Evolutionary conservation across 2,329 filamentous ascomycete genomes (phyloP).

Genomic region (Diaporthe sp.): DNA sequence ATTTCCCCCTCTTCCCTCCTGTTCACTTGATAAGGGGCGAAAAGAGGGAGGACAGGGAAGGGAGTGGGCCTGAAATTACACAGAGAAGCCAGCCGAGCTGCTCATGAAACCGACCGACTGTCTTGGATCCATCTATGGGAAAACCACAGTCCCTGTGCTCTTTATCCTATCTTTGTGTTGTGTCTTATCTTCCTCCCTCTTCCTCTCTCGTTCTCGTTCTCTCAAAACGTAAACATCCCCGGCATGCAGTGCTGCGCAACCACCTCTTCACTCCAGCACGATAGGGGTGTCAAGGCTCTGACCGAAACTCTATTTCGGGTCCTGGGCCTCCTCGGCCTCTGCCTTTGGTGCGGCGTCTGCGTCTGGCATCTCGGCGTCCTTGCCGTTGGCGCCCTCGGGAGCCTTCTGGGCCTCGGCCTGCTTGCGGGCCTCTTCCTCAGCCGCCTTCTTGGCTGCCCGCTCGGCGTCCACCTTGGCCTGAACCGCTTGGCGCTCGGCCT

Average conservation of each 20-base stretch:
- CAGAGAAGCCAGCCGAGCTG: neutral
- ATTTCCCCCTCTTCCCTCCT: neutral
- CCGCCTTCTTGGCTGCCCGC: slow-evolving; percentile 80
- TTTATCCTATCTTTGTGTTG: slow-evolving; percentile 16
- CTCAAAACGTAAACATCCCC: neutral
- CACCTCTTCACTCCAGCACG: neutral
- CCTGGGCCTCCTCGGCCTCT: slow-evolving; percentile 63
- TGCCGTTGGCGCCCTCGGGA: slow-evolving; percentile 50
- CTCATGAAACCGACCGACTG: neutral
- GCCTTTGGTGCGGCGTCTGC: slow-evolving; percentile 65
- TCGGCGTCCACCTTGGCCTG: slow-evolving; percentile 85
- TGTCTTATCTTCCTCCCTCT: neutral
- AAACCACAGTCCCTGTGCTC: slow-evolving; percentile 15
- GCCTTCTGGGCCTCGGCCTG: slow-evolving; percentile 66
- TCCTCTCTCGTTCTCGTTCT: neutral
- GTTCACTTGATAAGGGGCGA: neutral
- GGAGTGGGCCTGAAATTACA: neutral
- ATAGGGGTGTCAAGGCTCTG: neutral
- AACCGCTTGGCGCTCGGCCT: slow-evolving; percentile 84
- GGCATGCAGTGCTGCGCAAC: neutral
- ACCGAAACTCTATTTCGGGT: slow-evolving; percentile 45
- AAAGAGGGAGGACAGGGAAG: neutral
- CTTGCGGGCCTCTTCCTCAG: slow-evolving; percentile 69
- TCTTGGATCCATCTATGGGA: slow-evolving; percentile 28
- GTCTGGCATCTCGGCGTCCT: slow-evolving; percentile 76